Conservation (phyloP, 2,329 filamentous ascomycete genomes). For the Xylaria sp. region DNA sequence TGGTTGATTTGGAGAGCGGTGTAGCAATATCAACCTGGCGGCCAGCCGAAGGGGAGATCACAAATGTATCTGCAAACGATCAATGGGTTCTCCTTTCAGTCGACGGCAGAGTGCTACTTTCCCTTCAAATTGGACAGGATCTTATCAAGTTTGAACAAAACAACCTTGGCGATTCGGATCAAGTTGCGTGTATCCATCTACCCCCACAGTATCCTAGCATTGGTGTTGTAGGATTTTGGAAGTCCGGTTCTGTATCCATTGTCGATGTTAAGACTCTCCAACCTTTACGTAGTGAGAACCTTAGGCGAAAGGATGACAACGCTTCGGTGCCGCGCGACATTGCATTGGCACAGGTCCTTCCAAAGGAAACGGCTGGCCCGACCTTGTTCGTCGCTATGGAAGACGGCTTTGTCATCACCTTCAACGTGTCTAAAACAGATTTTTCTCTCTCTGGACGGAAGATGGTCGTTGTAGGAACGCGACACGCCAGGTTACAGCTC, state of each 20-base stretch:
- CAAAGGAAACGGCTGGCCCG: constrained; percentile 64
- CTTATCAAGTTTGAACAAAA: constrained; percentile 68
- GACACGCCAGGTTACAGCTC: constrained; percentile 82
- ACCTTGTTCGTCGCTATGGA: constrained; percentile 91
- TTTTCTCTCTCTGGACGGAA: constrained; percentile 76
- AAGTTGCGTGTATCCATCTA: constrained; percentile 86
- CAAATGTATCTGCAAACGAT: constrained; percentile 79
- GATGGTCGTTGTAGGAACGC: constrained; percentile 84
- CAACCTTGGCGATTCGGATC: constrained; percentile 71
- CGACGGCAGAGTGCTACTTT: constrained; percentile 76
- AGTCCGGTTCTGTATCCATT: constrained; percentile 80
- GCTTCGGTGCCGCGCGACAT: constrained; percentile 86
- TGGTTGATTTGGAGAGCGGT: constrained; percentile 70
- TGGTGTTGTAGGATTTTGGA: constrained; percentile 89
- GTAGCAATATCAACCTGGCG: constrained; percentile 68
- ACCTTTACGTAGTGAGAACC: constrained; percentile 70
- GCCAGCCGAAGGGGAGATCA: constrained; percentile 68
- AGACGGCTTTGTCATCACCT: constrained; percentile 90
- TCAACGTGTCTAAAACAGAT: constrained; percentile 71
- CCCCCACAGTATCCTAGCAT: constrained; percentile 70
- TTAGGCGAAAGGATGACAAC: constrained; percentile 70
- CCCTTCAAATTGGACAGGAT: constrained; percentile 70
- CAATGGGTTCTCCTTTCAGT: constrained; percentile 77
- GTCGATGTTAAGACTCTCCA: constrained; percentile 74
- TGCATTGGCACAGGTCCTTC: constrained; percentile 80